Evolutionary conservation across 352 stramenopile genomes (phyloP), one percentile per base, ranked within the genome.

Genomic region (Pythium scleroteichum): DNA sequence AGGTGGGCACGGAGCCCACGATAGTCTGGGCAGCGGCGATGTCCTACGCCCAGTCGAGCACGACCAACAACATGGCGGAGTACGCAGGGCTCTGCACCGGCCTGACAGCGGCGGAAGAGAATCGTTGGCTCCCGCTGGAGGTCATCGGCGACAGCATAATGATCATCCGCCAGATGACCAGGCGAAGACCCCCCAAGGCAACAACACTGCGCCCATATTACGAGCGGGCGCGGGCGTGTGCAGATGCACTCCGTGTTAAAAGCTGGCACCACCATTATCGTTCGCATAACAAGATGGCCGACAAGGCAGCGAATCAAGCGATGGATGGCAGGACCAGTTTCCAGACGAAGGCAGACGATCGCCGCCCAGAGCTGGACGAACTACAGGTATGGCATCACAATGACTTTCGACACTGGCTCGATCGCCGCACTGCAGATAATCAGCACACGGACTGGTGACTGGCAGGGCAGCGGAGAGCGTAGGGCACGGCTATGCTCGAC

Each of bases 31-130:
- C 14, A 6, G 52, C 40, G 7, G 39, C 39, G 7, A 53, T 61
- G 41, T n/a, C 26, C 24, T 46, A 22, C 26, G 42, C 38, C 3
- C 2, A 16, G 1, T 17, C 17, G 13, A 38, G 3, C 20, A 64
- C 47, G 1, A 64, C 57, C 12, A 64, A 64, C 48, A 64, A 64
- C 26, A 35, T 53, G 19, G 59, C 51, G 0, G 51, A 60, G 13
- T 60, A 55, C 42, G 2, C 17, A 23, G 51, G 59, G 0, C 42
- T 66, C 4, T 17, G 45, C 49, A 41, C 49, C 2, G 48, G 58
- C 1, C 58, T 65, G 7, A 13, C 2, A 19, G 58, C 47, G 13
- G 58, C 58, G 0, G 9, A 24, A 2, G 3, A 23, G 14, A 6
- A 57, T 17, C 17, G 12, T 10, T 64, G 46, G 38, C 32, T 47